Evolutionary conservation across 2,329 filamentous ascomycete species (phyloP).

Genomic region (Phoma sp.): DNA sequence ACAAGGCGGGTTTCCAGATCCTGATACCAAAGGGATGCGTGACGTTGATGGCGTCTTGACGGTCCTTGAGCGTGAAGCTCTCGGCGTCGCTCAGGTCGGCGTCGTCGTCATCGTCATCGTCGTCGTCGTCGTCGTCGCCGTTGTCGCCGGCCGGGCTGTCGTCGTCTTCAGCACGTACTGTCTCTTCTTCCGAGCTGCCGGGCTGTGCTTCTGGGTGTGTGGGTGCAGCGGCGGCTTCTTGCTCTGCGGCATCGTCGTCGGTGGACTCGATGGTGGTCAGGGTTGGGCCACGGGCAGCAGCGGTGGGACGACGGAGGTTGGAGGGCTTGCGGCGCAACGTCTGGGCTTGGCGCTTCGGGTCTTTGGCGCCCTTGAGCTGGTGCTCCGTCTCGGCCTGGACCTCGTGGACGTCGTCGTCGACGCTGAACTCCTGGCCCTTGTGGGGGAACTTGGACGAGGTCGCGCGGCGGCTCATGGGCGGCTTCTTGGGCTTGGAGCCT

Average conservation of each 20-base stretch:
- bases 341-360: slow-evolving; percentile 33
- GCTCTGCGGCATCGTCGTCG: slow-evolving; percentile 53
- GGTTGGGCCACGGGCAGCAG: slow-evolving; percentile 53
- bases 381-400: slow-evolving; percentile 56
- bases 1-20: slow-evolving; percentile 97
- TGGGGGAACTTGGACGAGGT: slow-evolving; percentile 78
- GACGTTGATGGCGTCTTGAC: slow-evolving; percentile 97
- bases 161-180: slow-evolving; percentile 44
- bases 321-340: slow-evolving; percentile 58
- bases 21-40: slow-evolving; percentile 98
- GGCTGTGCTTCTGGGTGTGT: slow-evolving; percentile 33
- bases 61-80: slow-evolving; percentile 96
- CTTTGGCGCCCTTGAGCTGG: slow-evolving; percentile 19
- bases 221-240: slow-evolving; percentile 37
- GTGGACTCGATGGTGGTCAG: slow-evolving; percentile 58
- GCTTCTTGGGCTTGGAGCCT: slow-evolving; percentile 66
- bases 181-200: slow-evolving; percentile 46
- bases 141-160: slow-evolving; percentile 43
- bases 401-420: slow-evolving; percentile 84
- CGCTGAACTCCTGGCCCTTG: slow-evolving; percentile 85
- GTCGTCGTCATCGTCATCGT: slow-evolving; percentile 65
- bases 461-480: slow-evolving; percentile 72
- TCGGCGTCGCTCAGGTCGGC: slow-evolving; percentile 86
- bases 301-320: slow-evolving; percentile 54
- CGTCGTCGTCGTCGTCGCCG: slow-evolving; percentile 62